phyloP scores from a whole-genome alignment of 805 yeast genomes.

The Lachancea dasiensis region DNA sequence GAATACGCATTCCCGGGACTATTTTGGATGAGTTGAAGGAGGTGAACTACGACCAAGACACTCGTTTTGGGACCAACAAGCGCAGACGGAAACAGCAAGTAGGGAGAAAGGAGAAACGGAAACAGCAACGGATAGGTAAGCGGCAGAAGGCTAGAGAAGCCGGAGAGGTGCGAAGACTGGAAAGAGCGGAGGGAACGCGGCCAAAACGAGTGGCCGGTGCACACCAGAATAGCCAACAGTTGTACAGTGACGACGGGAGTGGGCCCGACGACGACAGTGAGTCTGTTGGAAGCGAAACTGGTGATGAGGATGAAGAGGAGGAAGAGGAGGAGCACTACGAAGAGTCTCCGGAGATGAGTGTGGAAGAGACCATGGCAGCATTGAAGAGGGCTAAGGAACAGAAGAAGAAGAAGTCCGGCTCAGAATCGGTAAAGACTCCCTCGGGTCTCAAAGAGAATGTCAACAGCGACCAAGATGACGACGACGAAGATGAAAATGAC shows the following conservation, averaged over 20 bases:
- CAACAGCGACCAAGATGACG: background rate
- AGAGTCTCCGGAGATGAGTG: slow-evolving; percentile 33
- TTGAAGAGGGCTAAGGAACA: slow-evolving; percentile 25
- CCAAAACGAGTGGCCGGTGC: too few relatives aligned
- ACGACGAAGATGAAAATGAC: background rate
- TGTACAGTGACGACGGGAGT: background rate
- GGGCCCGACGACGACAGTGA: slow-evolving; percentile 9
- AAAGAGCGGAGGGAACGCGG: background rate
- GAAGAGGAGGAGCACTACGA: background rate
- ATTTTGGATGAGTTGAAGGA: slow-evolving; percentile 47
- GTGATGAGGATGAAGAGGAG: slow-evolving; percentile 11
- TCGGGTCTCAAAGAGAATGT: slow-evolving; percentile 12
- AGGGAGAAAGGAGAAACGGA: slow-evolving; percentile 40
- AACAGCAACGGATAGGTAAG: slow-evolving; percentile 35
- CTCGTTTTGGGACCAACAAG: slow-evolving; percentile 34
- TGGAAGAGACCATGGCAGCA: slow-evolving; percentile 41
- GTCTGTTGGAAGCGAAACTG: slow-evolving; percentile 5
- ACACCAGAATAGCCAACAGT: slow-evolving; percentile 8
- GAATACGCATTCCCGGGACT: slow-evolving; percentile 51
- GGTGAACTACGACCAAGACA: slow-evolving; percentile 40
- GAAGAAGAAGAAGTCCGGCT: background rate
- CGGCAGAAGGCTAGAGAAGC: background rate
- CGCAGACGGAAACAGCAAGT: slow-evolving; percentile 27
- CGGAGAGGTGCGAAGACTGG: slow-evolving; percentile 1
- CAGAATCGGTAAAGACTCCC: too few relatives aligned